A percentile compares a stretch with the other conserved stretches of the same genome.
These are phyloP conservation scores for Lignosus rhinocerotis DNA, from an alignment of 1,284 basidiomycete genomes.

Conservation along the genomic window DNA sequence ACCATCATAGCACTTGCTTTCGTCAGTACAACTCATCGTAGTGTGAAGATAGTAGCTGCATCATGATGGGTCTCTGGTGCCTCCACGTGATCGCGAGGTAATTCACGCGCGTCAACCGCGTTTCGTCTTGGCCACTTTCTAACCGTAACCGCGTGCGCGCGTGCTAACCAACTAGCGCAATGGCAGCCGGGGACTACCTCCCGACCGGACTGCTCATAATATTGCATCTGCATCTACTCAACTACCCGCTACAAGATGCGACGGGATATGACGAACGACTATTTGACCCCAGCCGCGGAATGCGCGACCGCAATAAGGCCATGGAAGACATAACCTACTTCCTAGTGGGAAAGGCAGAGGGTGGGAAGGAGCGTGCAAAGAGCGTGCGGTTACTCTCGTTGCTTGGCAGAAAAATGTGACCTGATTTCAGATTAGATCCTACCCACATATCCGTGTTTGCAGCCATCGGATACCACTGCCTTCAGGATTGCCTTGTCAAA, in stretches of 20 bases:
- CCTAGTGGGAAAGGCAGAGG: conserved; percentile 46
- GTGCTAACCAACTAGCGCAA: background rate
- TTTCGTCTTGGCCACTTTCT: background rate
- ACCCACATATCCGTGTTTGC: conserved; percentile 48
- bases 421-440: conserved; percentile 37
- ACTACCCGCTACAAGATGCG: conserved; percentile 44
- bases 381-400: conserved; percentile 28
- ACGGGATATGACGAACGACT: conserved; percentile 48
- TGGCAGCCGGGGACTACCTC: conserved; percentile 5
- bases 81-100: background rate
- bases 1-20: no score
- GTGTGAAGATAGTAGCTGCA: no score
- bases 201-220: conserved; percentile 41
- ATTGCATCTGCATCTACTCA: conserved; percentile 50
- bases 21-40: no score
- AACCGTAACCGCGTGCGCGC: background rate
- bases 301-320: conserved; percentile 48
- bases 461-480: conserved; percentile 48
- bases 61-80: background rate
- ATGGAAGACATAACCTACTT: conserved; percentile 56
- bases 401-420: background rate
- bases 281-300: conserved; percentile 45
- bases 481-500: conserved; percentile 52
- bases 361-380: conserved; percentile 34
- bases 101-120: conserved; percentile 6